Base-by-base conservation (phyloP, 2,329 filamentous ascomycete genomes). In the Trichophyton schoenleinii region DNA sequence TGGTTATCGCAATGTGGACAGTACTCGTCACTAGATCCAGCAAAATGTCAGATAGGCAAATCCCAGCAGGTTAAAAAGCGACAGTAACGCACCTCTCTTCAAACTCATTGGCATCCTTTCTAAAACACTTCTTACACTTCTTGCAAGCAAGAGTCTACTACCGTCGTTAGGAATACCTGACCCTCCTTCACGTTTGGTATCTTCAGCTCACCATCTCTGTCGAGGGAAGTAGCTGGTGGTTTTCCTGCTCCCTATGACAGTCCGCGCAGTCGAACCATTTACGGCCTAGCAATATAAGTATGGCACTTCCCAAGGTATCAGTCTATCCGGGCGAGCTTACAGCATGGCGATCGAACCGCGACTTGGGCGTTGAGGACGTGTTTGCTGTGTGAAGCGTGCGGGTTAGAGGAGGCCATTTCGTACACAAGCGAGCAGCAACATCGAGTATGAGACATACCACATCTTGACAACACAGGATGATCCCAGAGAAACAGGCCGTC, bases 181-280 rank as follows among this genome's bases (percentile, higher is more conserved):
- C 25, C 48, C 34, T 55, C 60, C 53, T 18, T 59, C 42, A 7
- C 6, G 9, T 25, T 58, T 15, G 5, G n/a, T 42, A n/a, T 25
- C n/a, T 44, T 44, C 55, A 11, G 20, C 66, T 61, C 69, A 82
- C 81, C 90, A 99, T 95, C 71, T 99, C 94, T 68, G 86, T 81
- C 66, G 80, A 81, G 76, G 95, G 88, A 60, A 83, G 77, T 22
- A 99, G 84, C 42, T 82, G 77, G 74, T 97, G 94, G 64, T 79
- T 76, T 74, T 95, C 87, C 64, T 84, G 80, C 73, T 99, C 94
- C 60, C 78, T 78, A 77, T 99, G 94, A 78, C 94, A 99, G 73
- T 96, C 88, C 66, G 89, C 88, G 77, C 94, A 99, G 79, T 99
- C 94, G 78, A 96, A 99, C 95, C 95, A 99, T 80, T 96, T 96